Percentiles rank a stretch among this genome's conserved stretches.
phyloP scores from a whole-genome alignment of 208 protist species.

The Leishmania gerbilli region DNA sequence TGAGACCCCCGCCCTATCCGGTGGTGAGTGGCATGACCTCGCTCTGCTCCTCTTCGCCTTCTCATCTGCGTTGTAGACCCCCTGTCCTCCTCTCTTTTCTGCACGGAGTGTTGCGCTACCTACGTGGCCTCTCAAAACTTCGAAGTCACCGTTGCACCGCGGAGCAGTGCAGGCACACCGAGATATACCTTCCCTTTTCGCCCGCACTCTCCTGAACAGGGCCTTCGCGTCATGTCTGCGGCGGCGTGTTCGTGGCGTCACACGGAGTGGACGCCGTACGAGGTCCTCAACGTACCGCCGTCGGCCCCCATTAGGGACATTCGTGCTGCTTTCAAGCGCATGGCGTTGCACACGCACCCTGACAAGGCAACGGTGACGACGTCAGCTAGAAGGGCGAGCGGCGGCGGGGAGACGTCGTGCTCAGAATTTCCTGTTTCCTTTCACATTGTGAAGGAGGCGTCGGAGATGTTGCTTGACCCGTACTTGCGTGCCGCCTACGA shows the following conservation, averaged over 20 bases:
- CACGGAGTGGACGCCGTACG: slow-evolving; percentile 54
- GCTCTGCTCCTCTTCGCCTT: background rate
- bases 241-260: slow-evolving; percentile 26
- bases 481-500: slow-evolving; percentile 59
- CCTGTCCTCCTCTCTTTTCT: background rate
- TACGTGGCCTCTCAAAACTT: background rate
- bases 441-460: slow-evolving; percentile 67
- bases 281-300: slow-evolving; percentile 47
- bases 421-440: slow-evolving; percentile 32
- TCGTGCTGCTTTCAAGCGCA: slow-evolving; percentile 59
- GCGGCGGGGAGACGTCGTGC: background rate
- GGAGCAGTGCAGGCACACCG: background rate
- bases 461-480: slow-evolving; percentile 69
- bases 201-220: background rate
- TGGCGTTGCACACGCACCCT: slow-evolving; percentile 73
- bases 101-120: background rate
- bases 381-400: no score
- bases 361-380: slow-evolving; percentile 42
- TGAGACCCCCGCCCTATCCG: background rate
- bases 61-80: no score
- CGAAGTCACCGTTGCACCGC: background rate
- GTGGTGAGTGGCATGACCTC: background rate
- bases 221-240: background rate
- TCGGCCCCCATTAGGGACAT: slow-evolving; percentile 55
- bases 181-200: background rate